These are phyloP conservation scores for Aureobasidium melanogenum DNA, from an alignment of 2,329 filamentous ascomycete genomes.

Conservation along the genomic window DNA sequence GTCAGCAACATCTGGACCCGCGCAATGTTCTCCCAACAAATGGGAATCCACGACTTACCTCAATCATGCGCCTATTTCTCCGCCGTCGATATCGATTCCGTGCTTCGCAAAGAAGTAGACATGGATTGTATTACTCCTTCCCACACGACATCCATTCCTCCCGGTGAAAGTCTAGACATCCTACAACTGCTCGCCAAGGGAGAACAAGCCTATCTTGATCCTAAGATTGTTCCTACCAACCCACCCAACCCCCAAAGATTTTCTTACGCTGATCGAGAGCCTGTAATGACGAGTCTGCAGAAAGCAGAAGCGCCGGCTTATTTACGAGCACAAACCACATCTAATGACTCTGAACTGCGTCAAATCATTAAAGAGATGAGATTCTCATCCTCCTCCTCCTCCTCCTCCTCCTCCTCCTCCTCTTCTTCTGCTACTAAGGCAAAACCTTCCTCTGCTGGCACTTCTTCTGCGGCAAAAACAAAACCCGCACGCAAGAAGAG, in stretches of 20 bases:
- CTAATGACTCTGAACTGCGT: conserved; percentile 62
- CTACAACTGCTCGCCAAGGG: conserved; percentile 66
- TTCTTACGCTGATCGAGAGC: conserved; percentile 58
- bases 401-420: neutral
- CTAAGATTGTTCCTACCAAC: conserved; percentile 47
- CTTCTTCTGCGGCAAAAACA: neutral
- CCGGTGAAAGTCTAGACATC: conserved; percentile 84
- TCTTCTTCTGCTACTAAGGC: neutral
- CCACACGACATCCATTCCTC: conserved; percentile 66
- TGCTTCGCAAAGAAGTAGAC: conserved; percentile 95
- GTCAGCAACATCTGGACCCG: conserved; percentile 93
- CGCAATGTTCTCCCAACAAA: conserved; percentile 94
- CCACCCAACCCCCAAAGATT: conserved; percentile 55
- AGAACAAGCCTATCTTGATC: conserved; percentile 58
- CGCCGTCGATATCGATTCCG: conserved; percentile 87
- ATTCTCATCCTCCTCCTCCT: neutral
- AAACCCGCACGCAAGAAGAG: neutral
- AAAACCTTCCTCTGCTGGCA: neutral
- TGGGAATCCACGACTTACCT: conserved; percentile 89
- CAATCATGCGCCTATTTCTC: conserved; percentile 94
- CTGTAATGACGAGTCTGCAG: conserved; percentile 67
- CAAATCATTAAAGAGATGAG: conserved; percentile 56
- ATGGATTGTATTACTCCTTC: conserved; percentile 95
- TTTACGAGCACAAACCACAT: conserved; percentile 75
- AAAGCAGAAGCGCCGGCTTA: conserved; percentile 49